Evolutionary conservation across 441 rosid species (phyloP).

Genomic region (Raphanus hybrid): DNA sequence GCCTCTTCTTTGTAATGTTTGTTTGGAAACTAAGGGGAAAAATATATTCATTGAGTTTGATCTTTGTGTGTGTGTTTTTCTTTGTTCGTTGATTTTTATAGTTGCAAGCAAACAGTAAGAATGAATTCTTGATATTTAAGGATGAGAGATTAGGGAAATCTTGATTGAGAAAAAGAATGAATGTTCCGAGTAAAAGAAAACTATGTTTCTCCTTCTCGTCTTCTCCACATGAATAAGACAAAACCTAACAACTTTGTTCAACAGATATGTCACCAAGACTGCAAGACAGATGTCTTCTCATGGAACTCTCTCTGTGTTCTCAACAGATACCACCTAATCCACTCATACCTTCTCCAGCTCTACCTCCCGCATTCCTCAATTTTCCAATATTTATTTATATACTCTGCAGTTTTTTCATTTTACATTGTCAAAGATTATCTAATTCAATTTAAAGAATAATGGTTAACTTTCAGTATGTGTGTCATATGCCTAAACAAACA

Average conservation of each 20-base stretch:
- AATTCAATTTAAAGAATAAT: neutral
- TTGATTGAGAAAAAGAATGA: slow-evolving; percentile 1
- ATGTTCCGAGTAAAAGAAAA: slow-evolving; percentile 31
- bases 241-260: slow-evolving; percentile 60
- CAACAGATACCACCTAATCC: slow-evolving; percentile 2
- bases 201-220: slow-evolving; percentile 32
- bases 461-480: neutral
- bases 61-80: slow-evolving; percentile 32
- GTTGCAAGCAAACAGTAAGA: neutral
- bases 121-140: slow-evolving; percentile 8
- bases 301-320: slow-evolving; percentile 65
- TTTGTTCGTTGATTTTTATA: slow-evolving; percentile 24
- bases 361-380: neutral
- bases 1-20: slow-evolving; percentile 49
- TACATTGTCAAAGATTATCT: neutral
- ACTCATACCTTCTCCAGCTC: slow-evolving; percentile 6
- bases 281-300: slow-evolving; percentile 60
- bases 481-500: neutral
- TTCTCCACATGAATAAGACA: slow-evolving; percentile 42
- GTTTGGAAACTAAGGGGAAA: slow-evolving; percentile 33
- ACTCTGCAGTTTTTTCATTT: neutral
- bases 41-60: slow-evolving; percentile 35
- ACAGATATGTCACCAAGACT: slow-evolving; percentile 62
- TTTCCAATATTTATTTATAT: neutral
- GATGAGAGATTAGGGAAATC: neutral